These are phyloP conservation scores for Aspergillus proliferans DNA, from an alignment of 2,329 filamentous ascomycete species.

Conservation along the genomic window DNA sequence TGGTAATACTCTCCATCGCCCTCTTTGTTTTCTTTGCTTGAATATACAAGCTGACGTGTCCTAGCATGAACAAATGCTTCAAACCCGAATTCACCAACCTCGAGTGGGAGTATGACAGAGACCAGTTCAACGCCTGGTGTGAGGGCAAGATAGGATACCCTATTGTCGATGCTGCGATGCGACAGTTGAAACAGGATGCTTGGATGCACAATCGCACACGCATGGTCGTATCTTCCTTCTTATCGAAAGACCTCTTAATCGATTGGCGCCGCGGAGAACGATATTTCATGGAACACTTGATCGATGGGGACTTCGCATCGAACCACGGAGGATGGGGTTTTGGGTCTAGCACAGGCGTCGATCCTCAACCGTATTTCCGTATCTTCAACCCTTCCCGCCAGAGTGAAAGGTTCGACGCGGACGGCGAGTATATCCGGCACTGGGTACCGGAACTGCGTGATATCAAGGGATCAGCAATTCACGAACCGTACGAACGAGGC, in stretches of 20 bases:
- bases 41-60: slow-evolving; percentile 1
- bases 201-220: slow-evolving; percentile 83
- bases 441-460: slow-evolving; percentile 72
- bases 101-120: slow-evolving; percentile 68
- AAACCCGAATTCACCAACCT: slow-evolving; percentile 82
- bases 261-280: slow-evolving; percentile 79
- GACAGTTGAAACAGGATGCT: slow-evolving; percentile 61
- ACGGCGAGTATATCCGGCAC: slow-evolving; percentile 71
- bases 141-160: slow-evolving; percentile 71
- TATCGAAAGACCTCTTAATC: slow-evolving; percentile 71
- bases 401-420: slow-evolving; percentile 75
- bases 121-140: slow-evolving; percentile 67
- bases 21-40: background rate
- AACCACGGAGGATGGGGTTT: slow-evolving; percentile 71
- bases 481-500: slow-evolving; percentile 70
- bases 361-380: slow-evolving; percentile 83
- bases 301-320: slow-evolving; percentile 73
- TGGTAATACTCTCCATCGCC: slow-evolving; percentile 23
- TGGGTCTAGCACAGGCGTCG: slow-evolving; percentile 63
- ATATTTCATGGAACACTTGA: slow-evolving; percentile 74
- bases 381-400: slow-evolving; percentile 84
- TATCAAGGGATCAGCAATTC: slow-evolving; percentile 63
- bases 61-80: slow-evolving; percentile 66
- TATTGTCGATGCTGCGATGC: slow-evolving; percentile 81
- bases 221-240: slow-evolving; percentile 77